phyloP scores from a whole-genome alignment of 768 basidiomycete species.

The Clathrus columnatus region DNA sequence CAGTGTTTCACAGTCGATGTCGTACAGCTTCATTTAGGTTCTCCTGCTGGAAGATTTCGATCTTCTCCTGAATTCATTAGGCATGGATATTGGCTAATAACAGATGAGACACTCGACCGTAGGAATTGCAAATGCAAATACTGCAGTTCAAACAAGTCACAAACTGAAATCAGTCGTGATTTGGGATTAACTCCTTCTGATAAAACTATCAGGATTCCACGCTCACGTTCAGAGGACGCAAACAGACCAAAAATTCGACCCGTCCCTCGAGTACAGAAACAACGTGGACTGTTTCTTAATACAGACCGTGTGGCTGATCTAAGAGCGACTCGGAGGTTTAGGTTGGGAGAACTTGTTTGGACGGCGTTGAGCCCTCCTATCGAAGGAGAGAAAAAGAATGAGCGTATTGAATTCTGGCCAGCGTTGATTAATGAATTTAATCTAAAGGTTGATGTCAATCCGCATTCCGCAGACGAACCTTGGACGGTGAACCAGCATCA shows the following conservation, averaged over 20 bases:
- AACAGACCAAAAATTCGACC: slow-evolving; percentile 8
- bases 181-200: slow-evolving; percentile 39
- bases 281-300: slow-evolving; percentile 5
- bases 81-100: slow-evolving; percentile 72
- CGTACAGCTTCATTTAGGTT: slow-evolving; percentile 24
- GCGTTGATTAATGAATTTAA: slow-evolving; percentile 53
- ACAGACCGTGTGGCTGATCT: slow-evolving; percentile 58
- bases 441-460: slow-evolving; percentile 37
- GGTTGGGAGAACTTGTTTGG: slow-evolving; percentile 68
- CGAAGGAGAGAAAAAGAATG: slow-evolving; percentile 26
- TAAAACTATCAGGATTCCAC: slow-evolving; percentile 7
- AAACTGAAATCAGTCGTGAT: slow-evolving; percentile 58
- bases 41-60: slow-evolving; percentile 51
- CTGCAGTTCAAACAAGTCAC: slow-evolving; percentile 40
- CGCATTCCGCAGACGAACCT: slow-evolving; percentile 25
- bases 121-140: slow-evolving; percentile 67
- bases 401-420: slow-evolving; percentile 65
- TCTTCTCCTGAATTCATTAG: slow-evolving; percentile 82
- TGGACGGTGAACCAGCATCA: slow-evolving; percentile 57
- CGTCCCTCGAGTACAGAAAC: slow-evolving; percentile 11
- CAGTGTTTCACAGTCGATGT: not conserved
- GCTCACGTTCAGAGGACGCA: slow-evolving; percentile 1
- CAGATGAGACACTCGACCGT: slow-evolving; percentile 38
- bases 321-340: slow-evolving; percentile 54
- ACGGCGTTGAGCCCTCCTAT: slow-evolving; percentile 48